Percentiles rank a stretch among this genome's conserved stretches.
These are phyloP conservation scores for Blastomyces emzantsi DNA, from an alignment of 2,329 filamentous ascomycete species.

Conservation along the genomic window DNA sequence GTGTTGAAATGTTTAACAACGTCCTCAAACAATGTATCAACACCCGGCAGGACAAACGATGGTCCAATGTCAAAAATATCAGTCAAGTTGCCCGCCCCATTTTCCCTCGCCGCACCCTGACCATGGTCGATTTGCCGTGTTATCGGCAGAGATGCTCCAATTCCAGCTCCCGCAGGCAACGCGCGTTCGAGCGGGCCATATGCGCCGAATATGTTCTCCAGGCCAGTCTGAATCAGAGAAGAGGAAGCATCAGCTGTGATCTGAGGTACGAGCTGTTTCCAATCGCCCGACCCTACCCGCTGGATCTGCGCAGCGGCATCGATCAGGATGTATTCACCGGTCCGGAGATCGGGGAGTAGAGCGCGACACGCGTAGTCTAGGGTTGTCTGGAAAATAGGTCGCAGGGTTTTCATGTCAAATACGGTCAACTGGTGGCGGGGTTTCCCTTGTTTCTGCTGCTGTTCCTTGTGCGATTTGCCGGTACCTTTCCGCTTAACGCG, in stretches of 20 bases:
- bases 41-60: conserved; percentile 31
- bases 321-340: conserved; percentile 64
- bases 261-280: conserved; percentile 18
- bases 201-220: conserved; percentile 29
- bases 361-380: conserved; percentile 53
- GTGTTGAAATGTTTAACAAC: conserved; percentile 29
- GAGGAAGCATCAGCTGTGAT: conserved; percentile 19
- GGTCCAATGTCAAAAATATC: conserved; percentile 32
- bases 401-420: conserved; percentile 53
- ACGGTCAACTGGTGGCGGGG: conserved; percentile 48
- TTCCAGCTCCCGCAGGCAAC: background rate
- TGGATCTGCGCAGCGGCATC: conserved; percentile 69
- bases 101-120: conserved; percentile 4
- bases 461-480: conserved; percentile 19
- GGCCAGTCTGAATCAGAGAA: conserved; percentile 24
- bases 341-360: conserved; percentile 54
- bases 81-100: conserved; percentile 19
- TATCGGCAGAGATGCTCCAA: background rate
- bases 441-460: conserved; percentile 27
- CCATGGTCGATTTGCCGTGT: conserved; percentile 7
- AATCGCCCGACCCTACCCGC: conserved; percentile 26
- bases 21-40: conserved; percentile 31
- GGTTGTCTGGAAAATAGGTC: conserved; percentile 51
- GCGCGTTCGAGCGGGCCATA: conserved; percentile 6
- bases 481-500: conserved; percentile 16